Evolutionary conservation across 305 asterid genomes (phyloP).

Genomic region (Fraxinus floribunda): DNA sequence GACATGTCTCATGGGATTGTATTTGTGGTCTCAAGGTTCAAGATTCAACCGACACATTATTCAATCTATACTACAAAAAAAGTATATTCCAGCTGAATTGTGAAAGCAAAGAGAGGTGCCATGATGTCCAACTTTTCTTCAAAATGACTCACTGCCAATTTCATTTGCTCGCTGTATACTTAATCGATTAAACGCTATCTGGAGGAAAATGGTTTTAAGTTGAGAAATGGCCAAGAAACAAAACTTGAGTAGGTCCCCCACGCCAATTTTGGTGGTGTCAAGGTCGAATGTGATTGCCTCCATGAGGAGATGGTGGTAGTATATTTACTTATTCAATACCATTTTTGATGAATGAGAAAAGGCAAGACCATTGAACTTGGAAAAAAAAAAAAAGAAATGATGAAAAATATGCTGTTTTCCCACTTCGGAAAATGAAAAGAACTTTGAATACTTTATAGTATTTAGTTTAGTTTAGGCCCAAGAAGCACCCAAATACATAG

Average conservation of each 20-base stretch:
- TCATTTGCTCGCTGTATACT: not conserved
- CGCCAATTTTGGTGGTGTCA: not conserved
- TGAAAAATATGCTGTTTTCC: too few relatives aligned
- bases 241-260: not conserved
- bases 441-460: not conserved
- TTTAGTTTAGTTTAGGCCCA: not conserved
- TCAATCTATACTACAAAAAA: not conserved
- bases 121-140: not conserved
- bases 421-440: too few relatives aligned
- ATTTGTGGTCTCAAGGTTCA: not conserved
- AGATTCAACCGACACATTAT: not conserved
- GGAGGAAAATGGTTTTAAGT: not conserved
- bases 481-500: not conserved
- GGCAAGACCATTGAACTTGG: not conserved
- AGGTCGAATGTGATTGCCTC: not conserved
- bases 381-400: too few relatives aligned
- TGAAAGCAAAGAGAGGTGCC: not conserved
- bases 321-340: not conserved
- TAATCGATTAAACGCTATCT: not conserved
- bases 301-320: not conserved
- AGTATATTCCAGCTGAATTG: not conserved
- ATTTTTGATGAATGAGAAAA: not conserved
- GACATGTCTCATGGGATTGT: not conserved
- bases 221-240: not conserved
- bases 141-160: not conserved